A percentile compares a stretch with the other conserved stretches of the same genome.
These are phyloP conservation scores for Leptographium flavum DNA, from an alignment of 2,329 filamentous ascomycete species.

Conservation along the genomic window DNA sequence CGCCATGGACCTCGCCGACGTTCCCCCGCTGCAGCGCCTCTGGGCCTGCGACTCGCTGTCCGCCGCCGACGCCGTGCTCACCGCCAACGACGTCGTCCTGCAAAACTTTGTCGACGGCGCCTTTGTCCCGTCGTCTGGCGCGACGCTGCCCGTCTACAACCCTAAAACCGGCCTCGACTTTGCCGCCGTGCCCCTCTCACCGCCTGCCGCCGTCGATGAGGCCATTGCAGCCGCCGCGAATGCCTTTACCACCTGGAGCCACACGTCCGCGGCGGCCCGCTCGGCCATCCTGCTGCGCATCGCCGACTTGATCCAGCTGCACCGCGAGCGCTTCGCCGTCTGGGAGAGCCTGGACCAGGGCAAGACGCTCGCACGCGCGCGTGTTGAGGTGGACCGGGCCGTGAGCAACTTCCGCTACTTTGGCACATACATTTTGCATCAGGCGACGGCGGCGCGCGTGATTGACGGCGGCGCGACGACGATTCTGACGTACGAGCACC, in stretches of 20 bases:
- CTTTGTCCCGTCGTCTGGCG: neutral
- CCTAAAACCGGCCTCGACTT: constrained; percentile 1
- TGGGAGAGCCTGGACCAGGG: constrained; percentile 4
- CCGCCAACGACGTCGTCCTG: neutral
- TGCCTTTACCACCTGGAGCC: neutral
- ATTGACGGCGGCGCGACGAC: neutral
- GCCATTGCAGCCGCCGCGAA: neutral
- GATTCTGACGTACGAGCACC: constrained; percentile 54
- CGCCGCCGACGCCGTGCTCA: neutral
- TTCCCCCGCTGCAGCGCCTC: neutral
- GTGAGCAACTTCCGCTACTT: constrained; percentile 1
- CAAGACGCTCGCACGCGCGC: constrained; percentile 8
- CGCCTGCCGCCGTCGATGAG: neutral
- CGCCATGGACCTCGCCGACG: no score
- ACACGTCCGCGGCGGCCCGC: neutral
- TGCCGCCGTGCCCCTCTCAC: neutral
- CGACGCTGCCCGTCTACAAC: neutral
- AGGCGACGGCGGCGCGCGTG: neutral
- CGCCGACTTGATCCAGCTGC: neutral
- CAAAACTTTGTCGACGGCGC: neutral
- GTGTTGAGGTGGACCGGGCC: neutral
- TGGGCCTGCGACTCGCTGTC: neutral
- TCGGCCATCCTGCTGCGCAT: neutral
- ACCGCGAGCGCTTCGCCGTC: constrained; percentile 2
- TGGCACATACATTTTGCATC: neutral